Evolutionary conservation across 2,329 filamentous ascomycete genomes (phyloP), one percentile per base, ranked within the genome.

Genomic region (Emmonsiellopsis sp.): DNA sequence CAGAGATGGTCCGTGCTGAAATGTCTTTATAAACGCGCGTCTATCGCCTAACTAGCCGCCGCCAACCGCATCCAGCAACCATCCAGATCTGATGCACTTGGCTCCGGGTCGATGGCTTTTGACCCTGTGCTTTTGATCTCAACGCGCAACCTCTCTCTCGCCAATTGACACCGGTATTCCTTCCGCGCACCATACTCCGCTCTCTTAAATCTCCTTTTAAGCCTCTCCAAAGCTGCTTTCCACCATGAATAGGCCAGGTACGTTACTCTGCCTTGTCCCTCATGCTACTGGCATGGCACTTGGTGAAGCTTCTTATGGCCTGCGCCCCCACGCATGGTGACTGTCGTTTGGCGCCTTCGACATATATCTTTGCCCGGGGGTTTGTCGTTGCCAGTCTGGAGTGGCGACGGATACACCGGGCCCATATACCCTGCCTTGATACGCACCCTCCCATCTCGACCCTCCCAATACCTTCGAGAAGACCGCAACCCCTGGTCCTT

Each of bases 221-320:
- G 45, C 52, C 54, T 50, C 42, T 54, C 52, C 45, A 32, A 35
- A 54, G 40, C 41, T 53, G 30, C 41, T 55, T 56, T 50, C 51
- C 56, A 67, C 59, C 61, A 77, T 77, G 74, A 76, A 77, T 70
- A 69, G 71, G 64, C 70, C 71, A 75, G 75, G 74, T 77, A 63
- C 58, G 74, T 51, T 46, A 13, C 10, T 71, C 56, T 49, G 61
- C 62, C 66, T 58, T 59, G 59, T 57, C 26, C 37, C 46, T n/a
- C 40, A 20, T n/a, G 20, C 62, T 61, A 60, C 59, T 58, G 59
- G 54, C 46, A 60, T 54, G 56, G 59, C 61, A 56, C 55, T 16
- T 38, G 30, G n/a, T 11, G 34, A 34, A 31, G 59, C 52, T 31
- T 40, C 55, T 50, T 58, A 51, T 43, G 53, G 55, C 57, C 56